Base-by-base conservation (phyloP, 768 basidiomycete species). In the Rhodotorula paludigena region DNA sequence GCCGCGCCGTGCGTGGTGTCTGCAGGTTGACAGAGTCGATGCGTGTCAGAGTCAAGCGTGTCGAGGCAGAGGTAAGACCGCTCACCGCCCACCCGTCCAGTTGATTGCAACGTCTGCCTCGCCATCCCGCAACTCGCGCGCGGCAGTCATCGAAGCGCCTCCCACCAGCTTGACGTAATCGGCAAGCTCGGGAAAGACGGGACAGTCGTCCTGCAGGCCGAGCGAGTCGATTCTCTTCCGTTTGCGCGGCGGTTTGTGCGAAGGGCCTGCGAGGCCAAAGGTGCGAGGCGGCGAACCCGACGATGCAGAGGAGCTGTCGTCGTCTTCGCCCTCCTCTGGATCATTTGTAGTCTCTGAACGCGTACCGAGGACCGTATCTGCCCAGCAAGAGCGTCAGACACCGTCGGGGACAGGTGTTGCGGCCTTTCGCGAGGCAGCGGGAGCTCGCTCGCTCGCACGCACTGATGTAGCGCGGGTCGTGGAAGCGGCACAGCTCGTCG, bases 21-120 rank as follows among this genome's bases (percentile, higher is more conserved):
- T 53, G 35, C 52, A n/a, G 14, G 45, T 25, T 30, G 48, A 32
- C 15, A 32, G 16, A 48, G 3, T 8, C 10, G 14, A 21, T 15
- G 48, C 41, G 11, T 42, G 41, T 11, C 38, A 16, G 11, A 48
- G 35, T 56, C 39, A 20, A 44, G 30, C 39, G 47, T 15, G 38
- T 48, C 57, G 23, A 8, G 23, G 61, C 30, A 59, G 85, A 32
- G 49, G 18, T 6, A 28, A 32, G 10, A 30, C 32, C 7, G 52
- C 52, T 33, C 52, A 53, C 86, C 89, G 82, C 57, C 93, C 93
- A 23, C 93, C 93, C 73, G 93, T 92, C 92, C 93, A 96, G 75
- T 84, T 86, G 49, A 98, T 84, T 1, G 87, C 85, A 36, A 89
- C 78, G 36, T 88, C 83, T 9, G 83, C 82, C 3, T 80, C 51